Conservation (phyloP, 768 basidiomycete species). For the Amanita rimosa region DNA sequence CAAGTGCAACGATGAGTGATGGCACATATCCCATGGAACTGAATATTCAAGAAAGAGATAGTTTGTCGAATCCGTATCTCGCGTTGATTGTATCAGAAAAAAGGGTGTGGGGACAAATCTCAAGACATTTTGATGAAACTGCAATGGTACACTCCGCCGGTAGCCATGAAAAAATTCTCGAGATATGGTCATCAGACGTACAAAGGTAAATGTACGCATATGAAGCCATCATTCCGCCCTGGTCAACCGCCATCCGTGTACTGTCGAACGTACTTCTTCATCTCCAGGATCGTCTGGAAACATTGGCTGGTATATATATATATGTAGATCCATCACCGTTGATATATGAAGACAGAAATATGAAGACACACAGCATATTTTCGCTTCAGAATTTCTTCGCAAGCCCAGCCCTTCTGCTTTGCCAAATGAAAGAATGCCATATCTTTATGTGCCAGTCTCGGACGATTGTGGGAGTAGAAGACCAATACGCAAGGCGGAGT, state of each 20-base stretch:
- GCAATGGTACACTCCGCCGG: too few species aligned
- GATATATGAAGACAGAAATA: constrained; percentile 11
- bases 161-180: too few species aligned
- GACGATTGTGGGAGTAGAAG: constrained; percentile 85
- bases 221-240: neutral
- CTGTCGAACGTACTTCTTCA: constrained; percentile 63
- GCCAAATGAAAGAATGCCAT: constrained; percentile 74
- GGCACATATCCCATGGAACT: too few species aligned
- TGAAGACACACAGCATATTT: constrained; percentile 39
- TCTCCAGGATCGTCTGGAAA: constrained; percentile 83
- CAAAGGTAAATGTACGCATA: too few species aligned
- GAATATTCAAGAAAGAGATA: too few species aligned
- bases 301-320: constrained; percentile 60
- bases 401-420: constrained; percentile 51
- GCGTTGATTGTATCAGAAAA: too few species aligned
- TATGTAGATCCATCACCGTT: neutral
- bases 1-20: too few species aligned
- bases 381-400: constrained; percentile 55
- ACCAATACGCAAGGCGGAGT: constrained; percentile 42
- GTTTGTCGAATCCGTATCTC: too few species aligned
- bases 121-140: too few species aligned
- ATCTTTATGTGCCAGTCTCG: constrained; percentile 73
- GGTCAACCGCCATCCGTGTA: constrained; percentile 72
- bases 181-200: too few species aligned
- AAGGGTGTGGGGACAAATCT: too few species aligned